phyloP scores from a whole-genome alignment of 2,329 filamentous ascomycete genomes.

The Trichoderma asperellum region DNA sequence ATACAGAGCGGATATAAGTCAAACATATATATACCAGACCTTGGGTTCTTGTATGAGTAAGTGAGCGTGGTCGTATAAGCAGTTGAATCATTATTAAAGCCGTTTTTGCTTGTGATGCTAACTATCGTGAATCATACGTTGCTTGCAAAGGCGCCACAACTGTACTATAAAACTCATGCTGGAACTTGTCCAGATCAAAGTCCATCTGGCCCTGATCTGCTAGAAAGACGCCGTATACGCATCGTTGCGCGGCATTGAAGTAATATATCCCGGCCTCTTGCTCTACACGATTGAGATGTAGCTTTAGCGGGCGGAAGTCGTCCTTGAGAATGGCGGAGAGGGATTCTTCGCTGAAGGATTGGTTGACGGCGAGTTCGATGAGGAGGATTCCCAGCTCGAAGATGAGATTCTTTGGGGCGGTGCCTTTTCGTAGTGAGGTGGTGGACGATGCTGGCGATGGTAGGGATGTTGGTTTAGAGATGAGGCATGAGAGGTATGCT shows the following conservation, averaged over 20 bases:
- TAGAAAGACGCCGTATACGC: conserved; percentile 18
- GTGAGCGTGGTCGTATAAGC: not conserved
- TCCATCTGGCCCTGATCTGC: conserved; percentile 21
- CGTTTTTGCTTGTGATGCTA: not conserved
- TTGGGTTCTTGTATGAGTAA: not conserved
- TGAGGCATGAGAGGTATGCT: conserved; percentile 8
- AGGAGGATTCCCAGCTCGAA: conserved; percentile 24
- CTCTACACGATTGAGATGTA: conserved; percentile 10
- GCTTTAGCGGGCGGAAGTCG: conserved; percentile 10
- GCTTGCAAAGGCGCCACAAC: conserved; percentile 23
- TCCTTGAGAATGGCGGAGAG: conserved; percentile 15
- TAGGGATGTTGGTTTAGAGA: not conserved
- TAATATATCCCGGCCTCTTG: conserved; percentile 22
- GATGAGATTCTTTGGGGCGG: conserved; percentile 12
- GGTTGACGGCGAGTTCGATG: conserved; percentile 24
- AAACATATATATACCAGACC: not conserved
- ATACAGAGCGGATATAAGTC: not conserved
- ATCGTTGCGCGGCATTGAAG: conserved; percentile 21
- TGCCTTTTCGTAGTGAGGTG: not conserved
- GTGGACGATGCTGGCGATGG: conserved; percentile 11
- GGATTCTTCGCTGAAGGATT: conserved; percentile 9
- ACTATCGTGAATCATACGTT: conserved; percentile 13
- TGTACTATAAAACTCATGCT: conserved; percentile 23
- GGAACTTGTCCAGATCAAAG: conserved; percentile 20
- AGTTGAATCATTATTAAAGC: not conserved